Evolutionary conservation across 164 flowering plant species (phyloP).

Genomic region (Chloranthus sessilifolius): DNA sequence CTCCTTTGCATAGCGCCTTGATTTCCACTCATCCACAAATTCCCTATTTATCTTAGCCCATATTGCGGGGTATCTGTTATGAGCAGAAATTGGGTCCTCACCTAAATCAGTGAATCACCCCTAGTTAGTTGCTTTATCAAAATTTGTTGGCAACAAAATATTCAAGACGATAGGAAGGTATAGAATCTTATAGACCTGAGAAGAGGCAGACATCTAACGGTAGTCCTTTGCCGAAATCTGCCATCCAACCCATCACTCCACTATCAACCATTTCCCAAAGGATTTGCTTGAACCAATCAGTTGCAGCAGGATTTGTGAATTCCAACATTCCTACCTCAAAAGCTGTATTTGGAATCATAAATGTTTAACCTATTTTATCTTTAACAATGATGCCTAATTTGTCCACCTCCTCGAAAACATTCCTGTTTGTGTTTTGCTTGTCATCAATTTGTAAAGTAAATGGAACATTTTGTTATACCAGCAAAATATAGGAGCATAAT

Average conservation of each 20-base stretch:
- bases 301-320: conserved; percentile 65
- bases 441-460: conserved; percentile 39
- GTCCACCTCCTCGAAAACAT: conserved; percentile 67
- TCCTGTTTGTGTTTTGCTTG: conserved; percentile 53
- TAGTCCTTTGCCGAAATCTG: conserved; percentile 88
- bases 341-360: conserved; percentile 80
- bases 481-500: too few relatives aligned
- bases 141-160: too few relatives aligned
- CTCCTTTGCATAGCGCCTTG: conserved; percentile 17
- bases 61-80: conserved; percentile 77
- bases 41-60: conserved; percentile 86
- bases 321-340: conserved; percentile 91
- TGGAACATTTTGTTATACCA: too few relatives aligned
- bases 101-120: conserved; percentile 30
- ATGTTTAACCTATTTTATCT: conserved; percentile 56
- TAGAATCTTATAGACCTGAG: conserved; percentile 48
- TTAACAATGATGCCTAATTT: conserved; percentile 63
- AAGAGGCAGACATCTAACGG: conserved; percentile 73
- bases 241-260: conserved; percentile 94
- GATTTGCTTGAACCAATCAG: conserved; percentile 69
- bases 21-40: conserved; percentile 76
- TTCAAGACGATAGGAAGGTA: too few relatives aligned
- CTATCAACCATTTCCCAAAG: conserved; percentile 69
- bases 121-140: too few relatives aligned
- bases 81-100: conserved; percentile 83